These are phyloP conservation scores for Ceratocystis variospora DNA, from an alignment of 2,329 filamentous ascomycete genomes.

Conservation along the genomic window DNA sequence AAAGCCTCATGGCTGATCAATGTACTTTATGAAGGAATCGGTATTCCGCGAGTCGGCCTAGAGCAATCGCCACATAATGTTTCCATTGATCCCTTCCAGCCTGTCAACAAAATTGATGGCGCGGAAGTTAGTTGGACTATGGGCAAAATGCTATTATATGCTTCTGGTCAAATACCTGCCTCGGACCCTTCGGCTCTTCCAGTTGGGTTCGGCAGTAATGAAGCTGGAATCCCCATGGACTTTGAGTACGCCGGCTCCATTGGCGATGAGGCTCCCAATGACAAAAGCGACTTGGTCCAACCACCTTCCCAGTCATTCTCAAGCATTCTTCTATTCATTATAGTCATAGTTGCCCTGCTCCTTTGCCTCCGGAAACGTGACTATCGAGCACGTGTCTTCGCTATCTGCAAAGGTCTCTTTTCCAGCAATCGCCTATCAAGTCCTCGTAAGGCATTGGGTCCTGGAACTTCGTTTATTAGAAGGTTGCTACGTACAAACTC, in stretches of 20 bases:
- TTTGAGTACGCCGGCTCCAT: constrained; percentile 63
- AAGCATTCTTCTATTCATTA: constrained; percentile 61
- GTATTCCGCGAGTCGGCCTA: constrained; percentile 70
- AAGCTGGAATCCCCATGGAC: constrained; percentile 50
- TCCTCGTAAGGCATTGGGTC: constrained; percentile 24
- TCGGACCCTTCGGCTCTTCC: constrained; percentile 42
- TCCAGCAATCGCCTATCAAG: constrained; percentile 34
- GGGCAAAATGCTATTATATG: constrained; percentile 92
- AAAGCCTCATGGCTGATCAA: constrained; percentile 98
- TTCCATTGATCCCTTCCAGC: constrained; percentile 70
- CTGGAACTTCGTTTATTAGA: constrained; percentile 33
- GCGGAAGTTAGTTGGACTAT: constrained; percentile 95
- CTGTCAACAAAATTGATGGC: constrained; percentile 80
- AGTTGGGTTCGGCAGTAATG: constrained; percentile 87
- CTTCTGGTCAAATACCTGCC: constrained; percentile 71
- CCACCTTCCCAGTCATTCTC: constrained; percentile 56
- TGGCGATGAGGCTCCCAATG: constrained; percentile 25
- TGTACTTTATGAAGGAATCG: constrained; percentile 88
- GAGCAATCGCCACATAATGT: constrained; percentile 53
- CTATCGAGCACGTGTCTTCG: constrained; percentile 36
- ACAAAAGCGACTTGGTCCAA: constrained; percentile 52
- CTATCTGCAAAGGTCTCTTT: constrained; percentile 23
- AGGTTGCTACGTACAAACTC: constrained; percentile 51
- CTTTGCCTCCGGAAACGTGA: constrained; percentile 73
- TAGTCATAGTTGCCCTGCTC: constrained; percentile 53